Evolutionary conservation across 305 asterid species (phyloP).

Genomic region (Solanum aculeatissimum): DNA sequence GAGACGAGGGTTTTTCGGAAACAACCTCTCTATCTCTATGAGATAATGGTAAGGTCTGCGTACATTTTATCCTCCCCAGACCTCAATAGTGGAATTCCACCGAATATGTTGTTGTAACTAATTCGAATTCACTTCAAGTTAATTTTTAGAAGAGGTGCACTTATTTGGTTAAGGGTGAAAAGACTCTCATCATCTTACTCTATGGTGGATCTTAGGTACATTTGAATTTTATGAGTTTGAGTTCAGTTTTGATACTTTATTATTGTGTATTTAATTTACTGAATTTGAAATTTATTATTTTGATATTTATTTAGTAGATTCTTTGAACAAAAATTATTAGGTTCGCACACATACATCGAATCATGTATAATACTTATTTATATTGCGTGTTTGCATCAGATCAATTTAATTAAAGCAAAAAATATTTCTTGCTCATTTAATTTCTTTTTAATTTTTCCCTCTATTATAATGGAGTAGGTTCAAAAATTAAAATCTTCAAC

Average conservation of each 20-base stretch:
- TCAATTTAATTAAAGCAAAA: not conserved
- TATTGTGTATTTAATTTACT: not conserved
- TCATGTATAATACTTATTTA: not conserved
- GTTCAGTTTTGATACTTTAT: not conserved
- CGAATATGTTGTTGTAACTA: no score
- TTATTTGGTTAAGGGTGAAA: not conserved
- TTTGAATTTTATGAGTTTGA: not conserved
- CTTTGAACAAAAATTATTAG: not conserved
- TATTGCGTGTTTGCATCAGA: not conserved
- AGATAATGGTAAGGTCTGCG: no score
- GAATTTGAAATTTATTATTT: not conserved
- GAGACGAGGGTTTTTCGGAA: no score
- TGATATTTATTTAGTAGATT: not conserved
- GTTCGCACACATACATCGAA: not conserved
- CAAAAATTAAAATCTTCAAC: not conserved
- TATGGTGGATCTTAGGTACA: fast-evolving
- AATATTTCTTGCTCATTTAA: not conserved
- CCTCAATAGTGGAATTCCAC: no score
- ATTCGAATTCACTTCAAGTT: no score
- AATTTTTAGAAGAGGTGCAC: no score
- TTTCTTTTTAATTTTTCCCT: no score
- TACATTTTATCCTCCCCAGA: no score
- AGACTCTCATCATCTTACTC: fast-evolving
- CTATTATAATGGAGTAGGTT: not conserved
- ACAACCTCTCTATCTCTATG: no score